Evolutionary conservation across 805 yeast species (phyloP).

Genomic region (Limtongozyma cylindracea): DNA sequence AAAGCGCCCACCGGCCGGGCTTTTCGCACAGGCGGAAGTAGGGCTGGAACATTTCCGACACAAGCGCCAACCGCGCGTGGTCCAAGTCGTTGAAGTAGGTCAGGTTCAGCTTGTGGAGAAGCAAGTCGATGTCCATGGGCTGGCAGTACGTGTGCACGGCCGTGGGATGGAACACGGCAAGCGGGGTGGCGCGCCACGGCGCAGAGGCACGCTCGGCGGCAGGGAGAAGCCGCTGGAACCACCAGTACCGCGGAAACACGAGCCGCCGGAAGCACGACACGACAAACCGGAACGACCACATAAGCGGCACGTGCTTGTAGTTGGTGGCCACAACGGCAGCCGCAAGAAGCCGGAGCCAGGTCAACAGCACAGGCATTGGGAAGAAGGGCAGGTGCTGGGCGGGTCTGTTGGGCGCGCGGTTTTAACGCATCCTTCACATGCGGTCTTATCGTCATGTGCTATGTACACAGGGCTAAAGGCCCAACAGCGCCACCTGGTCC

Average conservation of each 20-base stretch:
- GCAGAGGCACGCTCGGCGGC: slow-evolving; percentile 11
- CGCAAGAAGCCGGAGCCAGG: too few species aligned
- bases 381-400: too few species aligned
- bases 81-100: slow-evolving; percentile 71
- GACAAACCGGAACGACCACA: slow-evolving; percentile 40
- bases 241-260: slow-evolving; percentile 13
- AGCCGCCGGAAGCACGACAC: slow-evolving; percentile 15
- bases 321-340: too few species aligned
- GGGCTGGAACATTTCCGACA: slow-evolving; percentile 31
- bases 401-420: too few species aligned
- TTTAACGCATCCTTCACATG: too few species aligned
- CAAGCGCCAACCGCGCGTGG: slow-evolving; percentile 40
- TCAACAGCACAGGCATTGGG: too few species aligned
- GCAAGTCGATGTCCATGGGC: slow-evolving; percentile 64
- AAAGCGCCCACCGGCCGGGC: too few species aligned
- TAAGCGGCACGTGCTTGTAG: slow-evolving; percentile 43
- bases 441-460: too few species aligned
- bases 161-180: slow-evolving; percentile 16
- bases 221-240: slow-evolving; percentile 3
- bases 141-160: slow-evolving; percentile 30
- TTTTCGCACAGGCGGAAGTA: too few species aligned
- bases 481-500: too few species aligned
- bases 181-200: slow-evolving; percentile 3
- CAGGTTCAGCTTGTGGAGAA: slow-evolving; percentile 69
- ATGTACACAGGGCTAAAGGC: too few species aligned